Conservation (phyloP, 768 basidiomycete species). For the Mycena olivaceomarginata region DNA sequence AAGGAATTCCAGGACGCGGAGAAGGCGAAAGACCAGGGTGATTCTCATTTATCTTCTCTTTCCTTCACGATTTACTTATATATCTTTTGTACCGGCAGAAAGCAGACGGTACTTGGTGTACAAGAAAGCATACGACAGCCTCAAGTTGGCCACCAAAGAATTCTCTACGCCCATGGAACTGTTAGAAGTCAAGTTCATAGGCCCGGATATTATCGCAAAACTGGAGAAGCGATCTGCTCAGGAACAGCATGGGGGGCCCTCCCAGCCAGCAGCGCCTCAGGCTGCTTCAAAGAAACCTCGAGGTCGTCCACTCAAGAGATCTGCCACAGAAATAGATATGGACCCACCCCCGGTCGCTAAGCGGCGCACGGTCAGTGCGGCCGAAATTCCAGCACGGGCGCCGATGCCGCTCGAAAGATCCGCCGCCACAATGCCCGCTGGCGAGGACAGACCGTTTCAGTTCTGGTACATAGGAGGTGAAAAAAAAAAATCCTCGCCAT, state of each 20-base stretch:
- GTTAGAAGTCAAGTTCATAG: conserved; percentile 14
- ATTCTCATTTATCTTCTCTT: background rate
- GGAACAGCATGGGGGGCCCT: conserved; percentile 1
- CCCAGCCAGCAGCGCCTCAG: background rate
- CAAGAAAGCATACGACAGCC: conserved; percentile 27
- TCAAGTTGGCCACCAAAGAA: conserved; percentile 1
- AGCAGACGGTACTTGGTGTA: conserved; percentile 5
- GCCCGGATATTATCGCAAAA: conserved; percentile 3
- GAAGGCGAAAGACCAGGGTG: conserved; percentile 19
- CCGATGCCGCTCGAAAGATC: background rate
- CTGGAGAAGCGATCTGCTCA: conserved; percentile 19
- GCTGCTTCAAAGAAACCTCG: conserved; percentile 26
- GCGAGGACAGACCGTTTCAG: conserved; percentile 16
- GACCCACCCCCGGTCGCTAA: conserved; percentile 31
- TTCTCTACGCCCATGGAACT: conserved; percentile 20
- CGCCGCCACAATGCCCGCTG: background rate
- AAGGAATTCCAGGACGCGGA: conserved; percentile 11
- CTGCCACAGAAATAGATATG: conserved; percentile 34
- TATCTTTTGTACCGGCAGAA: background rate
- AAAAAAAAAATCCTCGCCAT: background rate
- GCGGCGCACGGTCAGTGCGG: conserved; percentile 30
- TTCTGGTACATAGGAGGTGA: conserved; percentile 40
- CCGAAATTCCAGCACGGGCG: background rate
- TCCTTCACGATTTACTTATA: background rate
- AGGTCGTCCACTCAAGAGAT: conserved; percentile 35